Evolutionary conservation across 2,329 filamentous ascomycete species (phyloP), one percentile per base, ranked within the genome.

Genomic region (Monosporascus sp.): DNA sequence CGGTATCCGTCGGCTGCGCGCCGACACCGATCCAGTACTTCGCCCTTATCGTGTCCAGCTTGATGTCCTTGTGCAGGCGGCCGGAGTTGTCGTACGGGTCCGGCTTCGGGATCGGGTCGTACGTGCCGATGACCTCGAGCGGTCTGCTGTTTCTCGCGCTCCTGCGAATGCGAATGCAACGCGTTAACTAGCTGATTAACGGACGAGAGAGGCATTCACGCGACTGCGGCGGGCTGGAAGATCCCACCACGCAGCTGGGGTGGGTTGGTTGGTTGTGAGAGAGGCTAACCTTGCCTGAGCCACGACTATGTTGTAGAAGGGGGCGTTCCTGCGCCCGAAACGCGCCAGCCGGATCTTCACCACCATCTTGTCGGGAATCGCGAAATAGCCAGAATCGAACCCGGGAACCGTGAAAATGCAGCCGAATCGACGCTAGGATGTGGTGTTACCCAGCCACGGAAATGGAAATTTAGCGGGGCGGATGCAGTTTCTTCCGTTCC

Each of bases 21-120:
- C 94, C 94, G 3, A 97, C 93, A 69, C 94, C 94, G 37, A 99
- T 80, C 94, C 94, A 99, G 76, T 99, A 99, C 71, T 88, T 87
- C 53, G 93, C 89, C 55, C 94, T 80, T 60, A 83, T 77, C 7
- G 82, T 76, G 71, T 99, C 94, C 15, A 99, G 80, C 65, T 90
- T 86, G 68, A 99, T 89, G 62, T 97, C 92, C 74, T 99, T 99
- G 77, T 88, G 90, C 52, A 89, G 81, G 54, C 85, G 83, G 18
- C 84, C 83, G n/a, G 80, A 79, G 60, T 67, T 70, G 64, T 74
- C 89, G 64, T 82, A 80, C 1, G 81, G 78, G 60, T 85, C 79
- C 25, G 75, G 70, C 66, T 82, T 85, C 25, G 86, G 86, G 18
- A 86, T 74, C 1, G 86, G 85, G 65, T 89, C 83, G 74, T 89